Conservation (phyloP, 2,329 filamentous ascomycete genomes). For the Exserohilum rostratum region DNA sequence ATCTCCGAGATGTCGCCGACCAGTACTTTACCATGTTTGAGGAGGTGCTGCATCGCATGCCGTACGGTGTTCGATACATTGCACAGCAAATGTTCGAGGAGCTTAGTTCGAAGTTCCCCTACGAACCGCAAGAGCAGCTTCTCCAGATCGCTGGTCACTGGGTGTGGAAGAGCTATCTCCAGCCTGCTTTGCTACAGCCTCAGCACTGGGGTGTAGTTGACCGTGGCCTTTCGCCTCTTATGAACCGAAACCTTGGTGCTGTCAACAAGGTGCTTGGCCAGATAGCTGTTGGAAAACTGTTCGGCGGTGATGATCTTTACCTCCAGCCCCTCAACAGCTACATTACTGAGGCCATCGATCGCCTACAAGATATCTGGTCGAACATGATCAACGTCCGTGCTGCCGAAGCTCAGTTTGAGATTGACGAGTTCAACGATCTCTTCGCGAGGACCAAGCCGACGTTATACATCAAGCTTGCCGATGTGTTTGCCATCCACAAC, state of each 20-base stretch:
- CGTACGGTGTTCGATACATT: slow-evolving; percentile 88
- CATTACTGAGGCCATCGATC: slow-evolving; percentile 80
- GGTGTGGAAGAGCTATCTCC: slow-evolving; percentile 93
- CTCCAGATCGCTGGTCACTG: slow-evolving; percentile 87
- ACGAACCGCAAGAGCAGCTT: slow-evolving; percentile 76
- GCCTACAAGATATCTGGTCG: slow-evolving; percentile 75
- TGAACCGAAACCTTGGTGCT: slow-evolving; percentile 89
- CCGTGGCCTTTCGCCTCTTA: slow-evolving; percentile 82
- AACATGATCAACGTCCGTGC: slow-evolving; percentile 82
- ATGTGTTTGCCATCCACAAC: slow-evolving; percentile 95
- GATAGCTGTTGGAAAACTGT: slow-evolving; percentile 83
- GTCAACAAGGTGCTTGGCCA: slow-evolving; percentile 92
- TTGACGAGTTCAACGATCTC: slow-evolving; percentile 98
- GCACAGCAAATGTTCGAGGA: slow-evolving; percentile 84
- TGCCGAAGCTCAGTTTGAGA: slow-evolving; percentile 91
- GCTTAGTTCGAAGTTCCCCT: slow-evolving; percentile 76
- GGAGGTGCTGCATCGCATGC: slow-evolving; percentile 84
- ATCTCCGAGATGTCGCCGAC: slow-evolving; percentile 91
- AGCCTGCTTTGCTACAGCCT: slow-evolving; percentile 85
- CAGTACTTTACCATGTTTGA: slow-evolving; percentile 85
- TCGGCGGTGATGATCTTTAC: slow-evolving; percentile 94
- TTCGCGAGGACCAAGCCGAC: slow-evolving; percentile 97
- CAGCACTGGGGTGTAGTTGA: slow-evolving; percentile 94
- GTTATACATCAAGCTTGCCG: slow-evolving; percentile 98
- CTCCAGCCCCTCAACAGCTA: slow-evolving; percentile 94